A percentile compares a stretch with the other conserved stretches of the same genome.
phyloP scores from a whole-genome alignment of 805 yeast species.

The Spathaspora arborariae region DNA sequence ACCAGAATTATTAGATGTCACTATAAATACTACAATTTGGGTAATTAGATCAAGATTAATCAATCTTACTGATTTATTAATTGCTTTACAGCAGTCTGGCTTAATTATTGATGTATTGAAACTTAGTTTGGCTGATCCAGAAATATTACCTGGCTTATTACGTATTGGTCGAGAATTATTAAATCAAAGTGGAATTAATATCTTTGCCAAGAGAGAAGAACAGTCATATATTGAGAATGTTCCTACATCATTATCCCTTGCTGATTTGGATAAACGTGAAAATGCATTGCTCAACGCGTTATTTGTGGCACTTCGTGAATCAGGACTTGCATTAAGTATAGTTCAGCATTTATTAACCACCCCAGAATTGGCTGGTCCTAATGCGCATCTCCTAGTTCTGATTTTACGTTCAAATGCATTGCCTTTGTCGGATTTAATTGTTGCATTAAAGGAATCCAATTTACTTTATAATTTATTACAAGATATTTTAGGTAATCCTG shows the following conservation, averaged over 20 bases:
- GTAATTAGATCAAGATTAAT: slow-evolving; percentile 16
- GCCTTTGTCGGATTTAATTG: slow-evolving; percentile 16
- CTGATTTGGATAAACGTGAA: slow-evolving; percentile 16
- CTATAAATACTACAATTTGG: slow-evolving; percentile 18
- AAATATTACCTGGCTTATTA: slow-evolving; percentile 21
- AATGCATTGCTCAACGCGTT: slow-evolving; percentile 15
- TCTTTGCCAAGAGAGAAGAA: slow-evolving; percentile 9
- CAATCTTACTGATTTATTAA: slow-evolving; percentile 20
- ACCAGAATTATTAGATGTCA: slow-evolving; percentile 17
- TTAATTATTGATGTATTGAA: slow-evolving; percentile 18
- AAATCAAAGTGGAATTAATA: slow-evolving; percentile 15
- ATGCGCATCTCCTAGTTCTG: slow-evolving; percentile 20
- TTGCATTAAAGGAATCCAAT: slow-evolving; percentile 18
- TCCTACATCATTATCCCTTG: not conserved
- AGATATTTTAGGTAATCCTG: slow-evolving; percentile 18
- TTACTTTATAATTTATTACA: slow-evolving; percentile 13
- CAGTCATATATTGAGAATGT: not conserved
- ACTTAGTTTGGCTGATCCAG: slow-evolving; percentile 20
- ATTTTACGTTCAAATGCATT: slow-evolving; percentile 22
- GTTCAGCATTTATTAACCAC: slow-evolving; percentile 21
- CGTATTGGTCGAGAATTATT: slow-evolving; percentile 19
- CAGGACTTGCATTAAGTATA: slow-evolving; percentile 23
- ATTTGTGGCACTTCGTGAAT: slow-evolving; percentile 18
- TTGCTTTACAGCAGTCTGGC: slow-evolving; percentile 24
- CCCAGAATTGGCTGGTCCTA: slow-evolving; percentile 24